A percentile compares a stretch with the other conserved stretches of the same genome.
Evolutionary conservation across 176 grass and related monocot genomes (phyloP).

Genomic region (barley (Hordeum vulgare)): MorexV3_pseudomolecules_assembly NC_058521.1:384900140-384900639

Average conservation of each 20-base stretch:
- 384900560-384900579: too few relatives aligned
- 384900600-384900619: too few relatives aligned
- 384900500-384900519: too few relatives aligned
- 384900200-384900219: neutral
- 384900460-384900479: conserved; percentile 78
- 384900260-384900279: neutral
- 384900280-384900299: neutral
- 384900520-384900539: too few relatives aligned
- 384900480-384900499: too few relatives aligned
- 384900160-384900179: neutral
- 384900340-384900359: conserved; percentile 74
- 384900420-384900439: conserved; percentile 64
- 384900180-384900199: neutral
- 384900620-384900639: too few relatives aligned
- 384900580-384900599: too few relatives aligned
- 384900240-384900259: neutral
- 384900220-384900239: neutral
- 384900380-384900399: conserved; percentile 83
- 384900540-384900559: too few relatives aligned
- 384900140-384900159: neutral
- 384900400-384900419: conserved; percentile 79
- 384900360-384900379: conserved; percentile 74
- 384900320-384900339: too few relatives aligned
- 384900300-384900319: neutral
- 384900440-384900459: conserved; percentile 75